Base-by-base conservation (phyloP, 768 basidiomycete species). In the Russula sp. region DNA sequence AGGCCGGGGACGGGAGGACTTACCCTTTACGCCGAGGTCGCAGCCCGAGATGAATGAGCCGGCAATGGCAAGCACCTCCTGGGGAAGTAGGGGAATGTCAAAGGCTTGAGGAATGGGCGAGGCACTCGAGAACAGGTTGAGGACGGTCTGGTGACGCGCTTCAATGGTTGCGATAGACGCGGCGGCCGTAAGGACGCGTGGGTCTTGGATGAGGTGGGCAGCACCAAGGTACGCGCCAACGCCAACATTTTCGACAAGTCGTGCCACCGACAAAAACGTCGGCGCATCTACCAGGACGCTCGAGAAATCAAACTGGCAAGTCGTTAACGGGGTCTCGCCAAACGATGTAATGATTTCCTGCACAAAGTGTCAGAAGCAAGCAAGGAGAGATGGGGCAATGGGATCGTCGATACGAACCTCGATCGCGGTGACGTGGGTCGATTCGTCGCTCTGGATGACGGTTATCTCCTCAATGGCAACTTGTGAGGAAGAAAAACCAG, bases 201-300 rank as follows among this genome's bases (percentile, higher is more conserved):
- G 84, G 67, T 89, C 83, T 13, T 75, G 72, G 52, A 93, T 64
- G 45, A 89, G 78, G 58, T 81, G 77, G 7, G 87, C 84, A 57
- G 82, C 89, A 61, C 89, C 89, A 32, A 90, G 82, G 75, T 91
- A 91, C 3, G 89, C 91, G 20, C 77, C 73, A 42, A 91, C 88
- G 58, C 91, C 91, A 47, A 89, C 79, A 59, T 82, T 78, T 76
- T 94, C 91, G 20, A 94, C 82, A 0, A 86, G 76, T 63, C 90
- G 89, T 1, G 90, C 91, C 10, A 80, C 79, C 1, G 82, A 77
- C 34, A 84, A 80, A 87, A 90, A 89, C 14, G 84, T 86, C 4
- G 80, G 37, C 42, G 91, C 89, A 71, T 86, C 82, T 1, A 77
- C 80, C 54, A 93, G 76, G 0, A 75, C 87, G 2, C 77, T 73